Percentiles rank a stretch among this genome's conserved stretches.
These are phyloP conservation scores for Populus hybrid DNA, from an alignment of 441 rosid species.

Conservation along the genomic window DNA sequence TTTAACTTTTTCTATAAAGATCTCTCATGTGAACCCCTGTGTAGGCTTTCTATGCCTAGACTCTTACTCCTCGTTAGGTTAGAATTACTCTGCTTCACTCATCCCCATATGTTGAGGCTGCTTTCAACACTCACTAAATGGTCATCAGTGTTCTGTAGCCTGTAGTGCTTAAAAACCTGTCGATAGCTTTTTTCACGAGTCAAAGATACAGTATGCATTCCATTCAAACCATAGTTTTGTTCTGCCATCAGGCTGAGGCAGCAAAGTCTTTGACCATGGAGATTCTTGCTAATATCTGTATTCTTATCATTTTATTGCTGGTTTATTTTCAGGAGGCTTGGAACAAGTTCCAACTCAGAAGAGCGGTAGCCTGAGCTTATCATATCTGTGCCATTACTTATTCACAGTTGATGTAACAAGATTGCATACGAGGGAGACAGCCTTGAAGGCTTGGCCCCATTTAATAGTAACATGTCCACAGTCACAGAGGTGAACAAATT, in stretches of 20 bases:
- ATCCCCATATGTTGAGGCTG: not conserved
- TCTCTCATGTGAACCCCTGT: not conserved
- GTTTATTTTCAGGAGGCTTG: conserved; percentile 75
- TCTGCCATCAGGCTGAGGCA: not conserved
- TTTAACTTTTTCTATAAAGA: no score
- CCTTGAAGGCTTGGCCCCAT: not conserved
- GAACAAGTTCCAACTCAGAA: conserved; percentile 88
- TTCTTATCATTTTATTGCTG: conserved; percentile 10
- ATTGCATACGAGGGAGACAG: not conserved
- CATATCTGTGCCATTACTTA: conserved; percentile 5
- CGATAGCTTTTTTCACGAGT: not conserved
- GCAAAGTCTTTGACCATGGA: not conserved
- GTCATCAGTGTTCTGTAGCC: not conserved
- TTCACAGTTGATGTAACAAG: not conserved
- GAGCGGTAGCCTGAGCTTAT: conserved; percentile 56
- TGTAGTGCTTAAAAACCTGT: not conserved
- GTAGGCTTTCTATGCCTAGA: not conserved
- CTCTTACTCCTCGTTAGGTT: not conserved
- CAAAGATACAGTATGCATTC: not conserved
- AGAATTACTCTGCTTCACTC: not conserved
- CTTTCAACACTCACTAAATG: not conserved
- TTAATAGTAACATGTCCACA: not conserved
- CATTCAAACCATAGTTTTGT: not conserved
- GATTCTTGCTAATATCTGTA: not conserved
- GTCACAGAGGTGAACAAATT: no score